phyloP scores from a whole-genome alignment of 108 stramenopile species.

The Nitzschia palea region DNA sequence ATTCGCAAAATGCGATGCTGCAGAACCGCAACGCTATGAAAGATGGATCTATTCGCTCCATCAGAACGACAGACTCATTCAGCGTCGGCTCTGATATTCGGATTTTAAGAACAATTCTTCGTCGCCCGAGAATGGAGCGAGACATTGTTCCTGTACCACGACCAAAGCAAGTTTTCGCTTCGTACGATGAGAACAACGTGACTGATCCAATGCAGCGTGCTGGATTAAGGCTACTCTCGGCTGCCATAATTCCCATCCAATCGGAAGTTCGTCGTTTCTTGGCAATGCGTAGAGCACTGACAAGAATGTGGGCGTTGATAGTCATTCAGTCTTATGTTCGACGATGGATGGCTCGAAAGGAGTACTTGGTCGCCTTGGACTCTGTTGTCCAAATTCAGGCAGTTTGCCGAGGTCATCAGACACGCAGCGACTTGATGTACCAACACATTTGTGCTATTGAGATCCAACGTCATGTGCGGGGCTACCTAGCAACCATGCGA shows the following conservation, averaged over 20 bases:
- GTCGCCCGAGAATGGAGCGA: conserved; percentile 16
- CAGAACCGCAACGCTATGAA: no score
- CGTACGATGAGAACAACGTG: conserved; percentile 42
- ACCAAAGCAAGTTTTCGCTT: conserved; percentile 7
- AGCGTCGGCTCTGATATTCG: conserved; percentile 37
- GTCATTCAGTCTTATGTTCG: conserved; percentile 68
- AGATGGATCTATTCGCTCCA: neutral
- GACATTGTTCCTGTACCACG: neutral
- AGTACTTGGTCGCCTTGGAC: conserved; percentile 26
- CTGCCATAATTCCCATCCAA: conserved; percentile 85
- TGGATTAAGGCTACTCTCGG: conserved; percentile 69
- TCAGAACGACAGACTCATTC: neutral
- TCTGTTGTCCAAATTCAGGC: conserved; percentile 66
- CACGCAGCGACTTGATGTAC: conserved; percentile 58
- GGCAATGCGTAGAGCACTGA: conserved; percentile 58
- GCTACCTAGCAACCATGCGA: conserved; percentile 44
- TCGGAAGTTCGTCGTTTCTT: conserved; percentile 69
- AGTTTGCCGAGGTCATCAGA: conserved; percentile 55
- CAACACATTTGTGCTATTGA: conserved; percentile 79
- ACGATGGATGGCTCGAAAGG: conserved; percentile 51
- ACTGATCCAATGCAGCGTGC: conserved; percentile 82
- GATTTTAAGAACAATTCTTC: conserved; percentile 23
- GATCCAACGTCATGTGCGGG: conserved; percentile 59
- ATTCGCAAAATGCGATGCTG: neutral
- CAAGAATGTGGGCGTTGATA: conserved; percentile 73